A percentile compares a stretch with the other conserved stretches of the same genome.
Conservation (phyloP, 2,329 filamentous ascomycete species). For the Trichoderma sp. region DNA sequence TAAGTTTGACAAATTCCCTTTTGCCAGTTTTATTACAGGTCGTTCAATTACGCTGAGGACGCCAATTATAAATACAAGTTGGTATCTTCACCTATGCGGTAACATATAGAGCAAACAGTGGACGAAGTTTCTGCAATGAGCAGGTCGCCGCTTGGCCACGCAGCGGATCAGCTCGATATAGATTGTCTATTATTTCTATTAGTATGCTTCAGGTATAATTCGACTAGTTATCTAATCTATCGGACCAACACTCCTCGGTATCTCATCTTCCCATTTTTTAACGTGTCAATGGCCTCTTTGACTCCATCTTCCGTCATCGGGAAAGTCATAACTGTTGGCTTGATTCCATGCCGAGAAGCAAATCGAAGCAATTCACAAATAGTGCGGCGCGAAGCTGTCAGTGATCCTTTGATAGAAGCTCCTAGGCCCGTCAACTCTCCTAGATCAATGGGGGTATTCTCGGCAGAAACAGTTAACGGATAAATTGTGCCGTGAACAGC, state of each 20-base stretch:
- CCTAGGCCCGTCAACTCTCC: neutral
- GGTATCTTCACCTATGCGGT: neutral
- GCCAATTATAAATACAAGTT: no score
- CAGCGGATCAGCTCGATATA: neutral
- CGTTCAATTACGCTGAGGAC: no score
- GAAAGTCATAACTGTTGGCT: neutral
- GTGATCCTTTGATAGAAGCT: neutral
- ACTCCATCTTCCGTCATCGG: neutral
- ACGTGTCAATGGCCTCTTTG: neutral
- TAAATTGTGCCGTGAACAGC: neutral
- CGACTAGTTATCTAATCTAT: neutral
- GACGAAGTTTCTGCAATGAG: neutral
- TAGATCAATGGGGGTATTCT: neutral
- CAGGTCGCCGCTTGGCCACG: neutral
- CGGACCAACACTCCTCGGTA: conserved; percentile 5
- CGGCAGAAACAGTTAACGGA: neutral
- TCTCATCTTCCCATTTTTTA: neutral
- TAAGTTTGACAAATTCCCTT: no score
- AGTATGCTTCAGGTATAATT: neutral
- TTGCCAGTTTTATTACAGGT: no score
- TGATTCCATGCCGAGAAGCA: neutral
- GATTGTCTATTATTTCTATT: neutral
- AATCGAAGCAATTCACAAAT: neutral
- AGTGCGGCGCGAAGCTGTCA: neutral
- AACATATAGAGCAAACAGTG: neutral